Base-by-base conservation (phyloP, 495 filamentous ascomycete genomes). In the Aspergillus hancockii region DNA sequence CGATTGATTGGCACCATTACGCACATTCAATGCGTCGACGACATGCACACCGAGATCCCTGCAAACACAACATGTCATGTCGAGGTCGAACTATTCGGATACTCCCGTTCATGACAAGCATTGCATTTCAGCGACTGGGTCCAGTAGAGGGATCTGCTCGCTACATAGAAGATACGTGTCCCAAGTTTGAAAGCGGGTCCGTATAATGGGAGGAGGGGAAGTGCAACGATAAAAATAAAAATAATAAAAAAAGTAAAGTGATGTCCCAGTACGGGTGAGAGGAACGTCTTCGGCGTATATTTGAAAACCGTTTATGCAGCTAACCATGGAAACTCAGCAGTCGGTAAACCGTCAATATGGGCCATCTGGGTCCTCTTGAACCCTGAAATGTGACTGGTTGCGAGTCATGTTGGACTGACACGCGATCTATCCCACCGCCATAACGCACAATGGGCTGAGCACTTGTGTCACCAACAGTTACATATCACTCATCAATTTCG, bases 71-170 rank as follows among this genome's bases (percentile, higher is more conserved):
- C 61, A 59, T 67, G 61, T 62, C 64, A 63, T 59, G 49, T 63
- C 59, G 38, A 49, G 36, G 40, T 28, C 56, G 49, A 46, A 59
- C 60, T 60, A 51, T 57, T 63, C 64, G 64, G 64, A 63, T 67
- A 52, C 60, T 63, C 55, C 64, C 64, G 64, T 63, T 47, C 30
- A 67, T 67, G 64, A 63, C 64, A 63, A 63, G 64, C 62, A 60
- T 63, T 57, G 46, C 52, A 43, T 21, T 41, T 38, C 49, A 55
- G 38, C 57, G 46, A 60, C 54, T 58, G 50, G 52, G 54, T 22
- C 23, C 46, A 21, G 43, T 18, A 23, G 54, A 54, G 56, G 46
- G 57, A 55, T n/a, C n/a, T 46, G 25, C 25, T 55, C 43, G 28
- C 22, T 25, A 46, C 54, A 49, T 57, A 59, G 60, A 53, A 56